Conservation (phyloP, 192 early-diverging fungal genomes). For the Dissophora globulifera region DNA sequence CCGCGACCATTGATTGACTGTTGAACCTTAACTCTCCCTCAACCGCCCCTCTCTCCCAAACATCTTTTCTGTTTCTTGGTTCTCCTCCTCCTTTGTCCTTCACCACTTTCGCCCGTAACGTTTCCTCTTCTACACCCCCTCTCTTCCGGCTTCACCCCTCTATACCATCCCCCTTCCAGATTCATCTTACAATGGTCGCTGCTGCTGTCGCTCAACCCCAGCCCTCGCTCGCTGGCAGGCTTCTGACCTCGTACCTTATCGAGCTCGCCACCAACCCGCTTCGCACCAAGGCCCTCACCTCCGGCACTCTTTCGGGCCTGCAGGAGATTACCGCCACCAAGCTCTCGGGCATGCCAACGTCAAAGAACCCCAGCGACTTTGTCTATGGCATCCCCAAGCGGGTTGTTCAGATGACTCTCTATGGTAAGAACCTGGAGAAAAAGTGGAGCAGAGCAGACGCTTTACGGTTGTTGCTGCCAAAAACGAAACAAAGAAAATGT, state of each 20-base stretch:
- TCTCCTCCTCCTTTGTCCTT: background rate
- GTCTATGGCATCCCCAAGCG: slow-evolving; percentile 66
- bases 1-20: too few species aligned
- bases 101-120: too few species aligned
- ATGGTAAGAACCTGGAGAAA: too few species aligned
- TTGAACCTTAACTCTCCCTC: too few species aligned
- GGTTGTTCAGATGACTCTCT: slow-evolving; percentile 84
- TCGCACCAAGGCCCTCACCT: slow-evolving; percentile 83
- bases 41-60: too few species aligned
- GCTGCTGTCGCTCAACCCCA: slow-evolving; percentile 21
- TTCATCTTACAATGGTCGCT: slow-evolving; percentile 27
- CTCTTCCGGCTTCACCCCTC: background rate
- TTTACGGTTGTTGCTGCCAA: too few species aligned
- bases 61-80: too few species aligned
- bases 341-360: slow-evolving; percentile 58
- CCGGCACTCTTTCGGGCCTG: slow-evolving; percentile 76
- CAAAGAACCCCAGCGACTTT: slow-evolving; percentile 57
- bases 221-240: slow-evolving; percentile 29
- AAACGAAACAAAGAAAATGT: too few species aligned
- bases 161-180: background rate
- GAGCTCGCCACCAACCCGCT: slow-evolving; percentile 74
- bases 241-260: slow-evolving; percentile 71
- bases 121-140: background rate
- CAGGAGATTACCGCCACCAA: slow-evolving; percentile 83
- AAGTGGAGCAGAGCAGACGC: too few species aligned